phyloP scores from a whole-genome alignment of 2,329 filamentous ascomycete species.

The Ascochyta clinopodiicola region DNA sequence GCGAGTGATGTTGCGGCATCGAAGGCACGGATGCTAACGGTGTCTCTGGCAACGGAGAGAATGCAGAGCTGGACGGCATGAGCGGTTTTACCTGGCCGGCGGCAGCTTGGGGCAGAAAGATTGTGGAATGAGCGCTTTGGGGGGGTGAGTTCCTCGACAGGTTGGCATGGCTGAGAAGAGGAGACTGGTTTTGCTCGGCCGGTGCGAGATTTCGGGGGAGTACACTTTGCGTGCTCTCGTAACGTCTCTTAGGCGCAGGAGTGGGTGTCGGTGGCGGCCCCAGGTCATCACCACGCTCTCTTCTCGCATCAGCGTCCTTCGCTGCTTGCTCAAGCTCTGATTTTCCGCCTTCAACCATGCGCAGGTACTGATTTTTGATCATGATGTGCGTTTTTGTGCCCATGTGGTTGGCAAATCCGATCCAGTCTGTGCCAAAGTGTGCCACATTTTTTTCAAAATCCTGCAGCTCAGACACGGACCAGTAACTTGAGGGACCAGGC shows the following conservation, averaged over 20 bases:
- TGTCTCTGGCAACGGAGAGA: slow-evolving; percentile 34
- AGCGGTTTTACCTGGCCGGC: slow-evolving; percentile 36
- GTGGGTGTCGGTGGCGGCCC: slow-evolving; percentile 58
- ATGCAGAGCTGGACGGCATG: slow-evolving; percentile 28
- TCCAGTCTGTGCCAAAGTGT: slow-evolving; percentile 81
- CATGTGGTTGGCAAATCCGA: slow-evolving; percentile 77
- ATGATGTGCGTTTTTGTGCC: slow-evolving; percentile 86
- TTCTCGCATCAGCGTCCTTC: slow-evolving; percentile 50
- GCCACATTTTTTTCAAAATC: slow-evolving; percentile 76
- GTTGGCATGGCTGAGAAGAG: slow-evolving; percentile 29
- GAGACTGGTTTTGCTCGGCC: slow-evolving; percentile 52
- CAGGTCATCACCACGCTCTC: slow-evolving; percentile 53
- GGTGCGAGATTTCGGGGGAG: slow-evolving; percentile 53
- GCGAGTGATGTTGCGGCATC: slow-evolving; percentile 39
- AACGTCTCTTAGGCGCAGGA: slow-evolving; percentile 55
- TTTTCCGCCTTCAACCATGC: slow-evolving; percentile 53
- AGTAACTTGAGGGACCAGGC: slow-evolving; percentile 78
- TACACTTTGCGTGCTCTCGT: slow-evolving; percentile 51
- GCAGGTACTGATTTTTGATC: slow-evolving; percentile 64
- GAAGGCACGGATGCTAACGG: slow-evolving; percentile 37
- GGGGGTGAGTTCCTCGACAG: slow-evolving; percentile 51
- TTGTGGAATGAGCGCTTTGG: slow-evolving; percentile 27
- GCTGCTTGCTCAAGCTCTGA: slow-evolving; percentile 52
- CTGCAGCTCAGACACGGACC: slow-evolving; percentile 81
- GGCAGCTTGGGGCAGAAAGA: slow-evolving; percentile 45